A percentile compares a stretch with the other conserved stretches of the same genome.
phyloP scores from a whole-genome alignment of 129 eudicot genomes.

The Silybum marianum region DNA sequence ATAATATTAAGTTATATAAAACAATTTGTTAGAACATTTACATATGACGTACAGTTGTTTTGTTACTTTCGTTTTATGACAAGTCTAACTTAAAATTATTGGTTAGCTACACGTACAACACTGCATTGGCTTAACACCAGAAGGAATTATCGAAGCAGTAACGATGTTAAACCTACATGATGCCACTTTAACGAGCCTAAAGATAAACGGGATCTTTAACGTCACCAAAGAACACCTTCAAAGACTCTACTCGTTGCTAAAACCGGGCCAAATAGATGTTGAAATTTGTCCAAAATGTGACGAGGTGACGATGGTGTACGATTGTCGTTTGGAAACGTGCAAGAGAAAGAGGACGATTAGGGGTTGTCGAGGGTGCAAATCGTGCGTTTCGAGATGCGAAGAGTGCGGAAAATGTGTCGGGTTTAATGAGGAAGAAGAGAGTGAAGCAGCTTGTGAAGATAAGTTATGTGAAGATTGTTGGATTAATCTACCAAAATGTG shows the following conservation, averaged over 20 bases:
- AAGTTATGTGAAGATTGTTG: constrained; percentile 67
- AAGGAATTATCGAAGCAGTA: constrained; percentile 57
- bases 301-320: constrained; percentile 60
- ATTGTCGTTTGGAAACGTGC: constrained; percentile 60
- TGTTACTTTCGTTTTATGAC: neutral
- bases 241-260: constrained; percentile 35
- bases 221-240: constrained; percentile 54
- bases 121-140: constrained; percentile 65
- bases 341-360: constrained; percentile 17
- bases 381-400: constrained; percentile 65
- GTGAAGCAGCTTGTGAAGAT: constrained; percentile 67
- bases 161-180: constrained; percentile 38
- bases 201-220: constrained; percentile 60
- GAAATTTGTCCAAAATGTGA: constrained; percentile 72
- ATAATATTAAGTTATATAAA: too few relatives aligned
- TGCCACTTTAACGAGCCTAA: constrained; percentile 35
- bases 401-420: constrained; percentile 66
- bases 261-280: constrained; percentile 44
- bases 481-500: constrained; percentile 70
- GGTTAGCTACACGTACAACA: constrained; percentile 65
- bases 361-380: constrained; percentile 61
- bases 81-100: neutral
- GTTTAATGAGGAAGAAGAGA: constrained; percentile 43
- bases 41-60: neutral
- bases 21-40: too few relatives aligned